Evolutionary conservation across 225 moss, liverwort and hornwort species (phyloP).

Genomic region (Physcomitrellopsis africana): DNA sequence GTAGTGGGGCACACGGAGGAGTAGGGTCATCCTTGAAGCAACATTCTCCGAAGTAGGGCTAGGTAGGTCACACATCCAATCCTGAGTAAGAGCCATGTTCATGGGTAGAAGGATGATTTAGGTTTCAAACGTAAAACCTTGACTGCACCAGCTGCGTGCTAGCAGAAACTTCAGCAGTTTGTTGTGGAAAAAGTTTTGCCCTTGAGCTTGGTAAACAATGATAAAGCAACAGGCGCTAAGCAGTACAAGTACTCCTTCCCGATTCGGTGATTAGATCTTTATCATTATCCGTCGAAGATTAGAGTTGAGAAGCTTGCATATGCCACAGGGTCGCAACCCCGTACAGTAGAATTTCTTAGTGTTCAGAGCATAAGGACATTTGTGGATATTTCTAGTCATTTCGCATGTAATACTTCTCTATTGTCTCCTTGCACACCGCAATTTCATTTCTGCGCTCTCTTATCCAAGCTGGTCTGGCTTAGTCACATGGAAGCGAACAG

Average conservation of each 20-base stretch:
- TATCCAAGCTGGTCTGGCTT: no score
- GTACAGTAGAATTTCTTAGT: no score
- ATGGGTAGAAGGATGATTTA: constrained; percentile 23
- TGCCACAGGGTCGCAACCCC: no score
- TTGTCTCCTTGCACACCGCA: no score
- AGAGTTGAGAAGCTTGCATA: no score
- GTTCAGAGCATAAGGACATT: no score
- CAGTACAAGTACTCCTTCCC: background rate
- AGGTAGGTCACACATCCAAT: constrained; percentile 84
- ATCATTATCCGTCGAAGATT: no score
- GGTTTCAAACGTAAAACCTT: constrained; percentile 20
- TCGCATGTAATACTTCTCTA: no score
- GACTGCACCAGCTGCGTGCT: constrained; percentile 33
- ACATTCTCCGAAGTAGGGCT: constrained; percentile 58
- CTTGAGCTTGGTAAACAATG: constrained; percentile 6
- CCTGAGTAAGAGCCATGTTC: constrained; percentile 6
- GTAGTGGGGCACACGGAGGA: constrained; percentile 6
- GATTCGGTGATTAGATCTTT: background rate
- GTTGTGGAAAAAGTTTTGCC: constrained; percentile 40
- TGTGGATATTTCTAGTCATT: no score
- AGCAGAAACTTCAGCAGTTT: constrained; percentile 51
- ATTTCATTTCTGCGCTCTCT: no score
- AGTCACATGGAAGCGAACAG: no score
- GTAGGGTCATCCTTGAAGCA: constrained; percentile 2
- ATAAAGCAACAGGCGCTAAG: background rate